phyloP scores from a whole-genome alignment of 768 basidiomycete genomes.

The Fistulinella prunicolor region DNA sequence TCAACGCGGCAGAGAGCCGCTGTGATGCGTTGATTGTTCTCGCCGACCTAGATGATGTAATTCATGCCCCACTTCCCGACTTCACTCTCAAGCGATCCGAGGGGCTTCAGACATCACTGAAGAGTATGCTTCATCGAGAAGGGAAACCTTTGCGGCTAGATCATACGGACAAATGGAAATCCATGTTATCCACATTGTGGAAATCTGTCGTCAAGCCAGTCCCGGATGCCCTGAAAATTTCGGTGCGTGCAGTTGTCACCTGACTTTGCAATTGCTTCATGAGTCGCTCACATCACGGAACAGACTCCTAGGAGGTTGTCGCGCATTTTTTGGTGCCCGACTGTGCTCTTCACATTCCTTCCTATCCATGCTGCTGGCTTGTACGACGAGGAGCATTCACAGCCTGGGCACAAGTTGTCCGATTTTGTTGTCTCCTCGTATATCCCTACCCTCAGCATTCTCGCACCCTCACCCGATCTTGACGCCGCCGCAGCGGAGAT shows the following conservation, averaged over 20 bases:
- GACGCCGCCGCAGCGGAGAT: background rate
- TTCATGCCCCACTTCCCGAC: background rate
- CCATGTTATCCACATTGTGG: background rate
- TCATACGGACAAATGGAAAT: background rate
- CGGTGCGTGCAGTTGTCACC: background rate
- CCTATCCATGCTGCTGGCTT: background rate
- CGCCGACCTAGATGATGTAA: background rate
- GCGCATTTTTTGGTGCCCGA: background rate
- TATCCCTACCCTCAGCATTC: background rate
- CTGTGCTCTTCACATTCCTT: background rate
- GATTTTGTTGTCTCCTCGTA: background rate
- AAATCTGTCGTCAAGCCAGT: background rate
- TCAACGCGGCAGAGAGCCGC: background rate
- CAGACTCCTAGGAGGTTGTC: background rate
- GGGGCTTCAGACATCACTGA: background rate
- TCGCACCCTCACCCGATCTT: background rate
- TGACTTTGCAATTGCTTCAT: background rate
- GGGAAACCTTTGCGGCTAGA: background rate
- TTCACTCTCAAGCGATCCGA: background rate
- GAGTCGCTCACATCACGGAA: background rate
- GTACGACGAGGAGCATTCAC: background rate
- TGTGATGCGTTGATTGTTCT: background rate
- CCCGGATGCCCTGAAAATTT: background rate
- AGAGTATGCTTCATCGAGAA: background rate
- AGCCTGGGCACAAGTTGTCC: background rate